A percentile compares a stretch with the other conserved stretches of the same genome.
Conservation (phyloP, 805 yeast species). For the Vanderwaltozyma yarrowii region DNA sequence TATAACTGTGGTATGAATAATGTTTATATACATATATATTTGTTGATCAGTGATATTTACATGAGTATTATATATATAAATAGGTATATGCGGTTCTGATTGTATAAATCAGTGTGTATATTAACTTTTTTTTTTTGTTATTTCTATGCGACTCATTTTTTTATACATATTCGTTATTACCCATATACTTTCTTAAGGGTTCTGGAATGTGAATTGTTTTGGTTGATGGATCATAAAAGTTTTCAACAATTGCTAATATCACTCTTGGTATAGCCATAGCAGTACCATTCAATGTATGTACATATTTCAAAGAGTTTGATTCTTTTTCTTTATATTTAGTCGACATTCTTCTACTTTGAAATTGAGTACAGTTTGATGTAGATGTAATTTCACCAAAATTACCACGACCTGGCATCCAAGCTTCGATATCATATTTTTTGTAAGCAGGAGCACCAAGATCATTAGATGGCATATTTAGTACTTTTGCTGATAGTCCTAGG, state of each 20-base stretch:
- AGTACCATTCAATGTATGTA: conserved; percentile 87
- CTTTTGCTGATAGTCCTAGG: conserved; percentile 71
- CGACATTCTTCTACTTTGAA: conserved; percentile 74
- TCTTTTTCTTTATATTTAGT: conserved; percentile 41
- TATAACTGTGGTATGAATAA: no score
- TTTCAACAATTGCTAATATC: conserved; percentile 83
- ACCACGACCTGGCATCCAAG: conserved; percentile 97
- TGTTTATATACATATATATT: no score
- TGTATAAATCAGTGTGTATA: no score
- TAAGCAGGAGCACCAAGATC: conserved; percentile 92
- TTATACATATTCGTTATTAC: conserved; percentile 35
- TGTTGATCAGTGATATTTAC: no score
- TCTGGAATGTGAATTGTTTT: conserved; percentile 53
- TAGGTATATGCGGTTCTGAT: no score
- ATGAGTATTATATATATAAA: no score
- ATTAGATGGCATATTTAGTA: conserved; percentile 78
- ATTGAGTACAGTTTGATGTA: conserved; percentile 86
- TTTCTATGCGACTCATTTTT: neutral
- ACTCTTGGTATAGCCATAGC: conserved; percentile 93
- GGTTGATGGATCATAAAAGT: conserved; percentile 52
- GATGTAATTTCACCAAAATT: conserved; percentile 89
- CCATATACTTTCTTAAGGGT: conserved; percentile 64
- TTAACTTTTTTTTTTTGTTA: no score
- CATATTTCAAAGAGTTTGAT: conserved; percentile 34
- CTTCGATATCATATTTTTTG: conserved; percentile 88